Evolutionary conservation across 2,329 filamentous ascomycete genomes (phyloP), one percentile per base, ranked within the genome.

Genomic region (Helotiales sp.): DNA sequence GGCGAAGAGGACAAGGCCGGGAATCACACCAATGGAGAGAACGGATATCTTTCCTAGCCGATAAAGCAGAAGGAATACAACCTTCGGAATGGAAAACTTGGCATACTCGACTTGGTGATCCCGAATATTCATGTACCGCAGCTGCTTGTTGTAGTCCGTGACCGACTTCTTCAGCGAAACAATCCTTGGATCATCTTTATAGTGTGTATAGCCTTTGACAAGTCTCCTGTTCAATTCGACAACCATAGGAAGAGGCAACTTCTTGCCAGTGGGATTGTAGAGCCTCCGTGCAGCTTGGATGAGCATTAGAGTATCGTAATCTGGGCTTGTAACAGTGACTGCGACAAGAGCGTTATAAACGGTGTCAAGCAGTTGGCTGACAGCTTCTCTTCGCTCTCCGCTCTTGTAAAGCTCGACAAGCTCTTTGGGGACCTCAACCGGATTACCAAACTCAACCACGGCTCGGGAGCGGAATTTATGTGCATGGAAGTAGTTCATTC

Each of bases 401-500:
- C 82, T 85, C 73, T 87, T 89, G 76, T 96, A 98, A 74, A 91
- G 86, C 61, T 93, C 83, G 5, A 97, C 91, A 31, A 97, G 77
- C 68, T 96, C 89, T 19, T 79, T 78, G 0, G 92, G 89, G 9
- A 98, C 86, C 64, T 96, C 90, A 62, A 98, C 87, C 0, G 95
- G 92, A 25, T 85, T 87, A 8, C 95, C 95, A 68, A 98, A 99
- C 71, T 99, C 95, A 59, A 98, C 87, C 4, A 99, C 93, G 33
- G 93, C 95, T 71, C 95, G 85, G 63, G 93, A 98, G 46, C 93
- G 89, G 75, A 99, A 99, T 74, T 98, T 99, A 81, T 99, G 93
- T 0, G 93, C 90, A 74, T 98, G 93, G 76, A 99, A 99, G 75
- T 99, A 99, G 75, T 99, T 99, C 93, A 99, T 97, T 67, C 93